Evolutionary conservation across 768 basidiomycete species (phyloP).

Genomic region (Hebeloma cylindrosporum): DNA sequence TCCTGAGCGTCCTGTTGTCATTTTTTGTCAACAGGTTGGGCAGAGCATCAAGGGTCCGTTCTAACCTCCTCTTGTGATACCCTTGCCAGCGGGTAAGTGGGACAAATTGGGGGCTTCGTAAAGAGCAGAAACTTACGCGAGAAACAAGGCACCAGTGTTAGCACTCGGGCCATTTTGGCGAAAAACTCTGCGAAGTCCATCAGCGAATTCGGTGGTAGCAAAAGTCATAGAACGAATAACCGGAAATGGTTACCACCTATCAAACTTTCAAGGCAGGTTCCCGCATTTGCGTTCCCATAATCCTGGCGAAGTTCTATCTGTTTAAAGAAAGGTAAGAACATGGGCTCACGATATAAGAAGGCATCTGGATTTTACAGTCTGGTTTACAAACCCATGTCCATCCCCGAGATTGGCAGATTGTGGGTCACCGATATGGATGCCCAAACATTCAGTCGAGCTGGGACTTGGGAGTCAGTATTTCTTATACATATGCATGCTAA

Average conservation of each 20-base stretch:
- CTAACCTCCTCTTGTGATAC: constrained; percentile 38
- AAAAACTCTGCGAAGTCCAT: constrained; percentile 39
- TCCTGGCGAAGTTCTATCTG: constrained; percentile 73
- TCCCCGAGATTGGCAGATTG: constrained; percentile 82
- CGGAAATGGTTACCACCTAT: constrained; percentile 82
- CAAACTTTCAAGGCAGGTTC: constrained; percentile 78
- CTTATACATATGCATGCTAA: too few species aligned
- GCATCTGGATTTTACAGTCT: constrained; percentile 40
- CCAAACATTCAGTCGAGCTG: constrained; percentile 65
- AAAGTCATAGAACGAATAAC: constrained; percentile 35
- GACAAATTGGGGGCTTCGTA: not conserved
- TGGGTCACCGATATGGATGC: constrained; percentile 62
- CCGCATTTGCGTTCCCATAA: constrained; percentile 58
- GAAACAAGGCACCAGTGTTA: constrained; percentile 54
- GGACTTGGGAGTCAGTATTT: too few species aligned
- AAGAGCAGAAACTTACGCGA: constrained; percentile 28
- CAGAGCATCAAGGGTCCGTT: not conserved
- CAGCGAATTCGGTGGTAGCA: constrained; percentile 2
- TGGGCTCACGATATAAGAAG: constrained; percentile 11
- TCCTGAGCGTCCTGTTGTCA: constrained; percentile 27
- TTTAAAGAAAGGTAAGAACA: not conserved
- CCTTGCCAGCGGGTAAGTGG: constrained; percentile 12
- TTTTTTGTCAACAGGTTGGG: not conserved
- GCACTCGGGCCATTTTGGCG: constrained; percentile 55
- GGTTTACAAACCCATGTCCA: constrained; percentile 58